Percentiles rank a stretch among this genome's conserved stretches.
Conservation (phyloP, 257 asterid species). For the Handroanthus guayacan region DNA sequence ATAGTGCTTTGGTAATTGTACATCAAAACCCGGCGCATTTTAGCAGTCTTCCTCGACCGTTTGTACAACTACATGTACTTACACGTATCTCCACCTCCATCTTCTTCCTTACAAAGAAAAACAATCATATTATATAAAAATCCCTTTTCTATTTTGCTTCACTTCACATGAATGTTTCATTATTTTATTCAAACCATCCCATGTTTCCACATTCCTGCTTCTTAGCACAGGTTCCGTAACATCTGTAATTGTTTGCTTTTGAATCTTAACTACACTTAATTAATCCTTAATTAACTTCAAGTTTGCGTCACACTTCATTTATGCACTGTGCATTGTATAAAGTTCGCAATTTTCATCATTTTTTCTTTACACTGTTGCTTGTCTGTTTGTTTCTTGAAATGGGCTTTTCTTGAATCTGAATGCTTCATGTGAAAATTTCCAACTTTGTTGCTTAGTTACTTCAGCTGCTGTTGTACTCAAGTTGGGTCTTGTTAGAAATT, state of each 20-base stretch:
- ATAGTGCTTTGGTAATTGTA: slow-evolving; percentile 9
- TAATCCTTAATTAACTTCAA: slow-evolving; percentile 45
- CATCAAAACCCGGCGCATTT: slow-evolving; percentile 35
- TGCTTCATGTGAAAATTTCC: slow-evolving; percentile 43
- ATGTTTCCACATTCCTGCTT: slow-evolving; percentile 54
- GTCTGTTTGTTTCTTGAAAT: slow-evolving; percentile 34
- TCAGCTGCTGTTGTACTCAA: slow-evolving; percentile 25
- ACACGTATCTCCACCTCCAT: slow-evolving; percentile 47
- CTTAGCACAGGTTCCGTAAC: slow-evolving; percentile 47
- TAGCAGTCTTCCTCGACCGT: slow-evolving; percentile 42
- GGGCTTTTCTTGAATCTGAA: slow-evolving; percentile 54
- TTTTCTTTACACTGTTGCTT: slow-evolving; percentile 28
- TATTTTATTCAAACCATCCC: slow-evolving; percentile 48
- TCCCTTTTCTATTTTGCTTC: background rate
- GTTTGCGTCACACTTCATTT: slow-evolving; percentile 43
- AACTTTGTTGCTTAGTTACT: slow-evolving; percentile 45
- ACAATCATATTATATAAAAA: background rate
- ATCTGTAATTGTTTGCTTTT: slow-evolving; percentile 26
- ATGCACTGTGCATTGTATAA: slow-evolving; percentile 49
- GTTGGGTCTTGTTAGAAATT: slow-evolving; percentile 34
- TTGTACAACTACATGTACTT: slow-evolving; percentile 44
- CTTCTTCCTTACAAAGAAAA: background rate
- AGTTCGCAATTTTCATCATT: slow-evolving; percentile 34
- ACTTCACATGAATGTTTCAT: slow-evolving; percentile 46
- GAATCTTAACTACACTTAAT: slow-evolving; percentile 36